phyloP scores from a whole-genome alignment of 2,329 filamentous ascomycete species.

The Penicillium sp. region DNA sequence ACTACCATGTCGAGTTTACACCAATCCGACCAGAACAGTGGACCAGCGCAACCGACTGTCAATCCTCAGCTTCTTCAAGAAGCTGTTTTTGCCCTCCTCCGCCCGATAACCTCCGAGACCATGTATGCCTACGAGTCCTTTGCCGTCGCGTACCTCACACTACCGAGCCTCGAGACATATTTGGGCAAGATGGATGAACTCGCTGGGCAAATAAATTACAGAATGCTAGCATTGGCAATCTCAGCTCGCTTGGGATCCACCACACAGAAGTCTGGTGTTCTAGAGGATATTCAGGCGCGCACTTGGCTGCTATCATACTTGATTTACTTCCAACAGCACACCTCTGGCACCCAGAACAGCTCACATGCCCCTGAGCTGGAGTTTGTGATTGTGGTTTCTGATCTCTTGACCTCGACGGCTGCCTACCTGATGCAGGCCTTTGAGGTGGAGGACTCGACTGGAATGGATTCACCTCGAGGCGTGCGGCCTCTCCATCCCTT shows the following conservation, averaged over 20 bases:
- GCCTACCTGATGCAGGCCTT: constrained; percentile 55
- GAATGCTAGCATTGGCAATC: constrained; percentile 46
- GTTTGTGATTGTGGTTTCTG: constrained; percentile 59
- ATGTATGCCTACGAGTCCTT: constrained; percentile 50
- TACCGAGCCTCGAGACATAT: constrained; percentile 42
- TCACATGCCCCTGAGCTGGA: constrained; percentile 52
- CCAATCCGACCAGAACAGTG: not conserved
- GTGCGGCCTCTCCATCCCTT: constrained; percentile 50
- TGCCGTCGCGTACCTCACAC: constrained; percentile 48
- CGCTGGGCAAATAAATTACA: constrained; percentile 54
- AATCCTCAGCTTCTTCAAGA: constrained; percentile 30
- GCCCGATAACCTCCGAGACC: constrained; percentile 46
- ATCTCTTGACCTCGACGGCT: constrained; percentile 58
- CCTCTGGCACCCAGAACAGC: constrained; percentile 39
- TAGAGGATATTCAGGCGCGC: constrained; percentile 44
- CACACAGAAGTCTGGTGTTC: constrained; percentile 27
- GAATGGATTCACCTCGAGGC: constrained; percentile 32
- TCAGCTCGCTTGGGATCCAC: constrained; percentile 32
- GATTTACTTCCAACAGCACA: constrained; percentile 58
- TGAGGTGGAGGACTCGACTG: constrained; percentile 41
- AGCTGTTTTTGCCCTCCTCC: constrained; percentile 44
- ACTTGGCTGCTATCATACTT: constrained; percentile 62
- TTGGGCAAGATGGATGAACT: constrained; percentile 45
- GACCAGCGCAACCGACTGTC: constrained; percentile 1
- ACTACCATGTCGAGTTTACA: constrained; percentile 25